Evolutionary conservation across 371 early-diverging fungal species (phyloP).

Genomic region (Coemansia sp.): DNA sequence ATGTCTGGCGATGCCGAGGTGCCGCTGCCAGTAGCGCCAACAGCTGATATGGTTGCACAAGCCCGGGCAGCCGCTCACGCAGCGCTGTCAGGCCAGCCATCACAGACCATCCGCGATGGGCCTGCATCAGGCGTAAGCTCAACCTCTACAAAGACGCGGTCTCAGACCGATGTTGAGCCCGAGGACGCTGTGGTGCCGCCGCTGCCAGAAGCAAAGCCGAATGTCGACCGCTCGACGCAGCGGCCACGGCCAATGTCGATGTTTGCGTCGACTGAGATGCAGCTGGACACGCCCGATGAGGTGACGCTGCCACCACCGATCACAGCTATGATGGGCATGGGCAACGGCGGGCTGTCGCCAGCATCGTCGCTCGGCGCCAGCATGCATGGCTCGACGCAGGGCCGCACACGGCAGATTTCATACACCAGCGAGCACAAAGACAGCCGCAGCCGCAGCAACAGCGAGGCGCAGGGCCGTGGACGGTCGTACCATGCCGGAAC

Average conservation of each 20-base stretch:
- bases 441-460: constrained; percentile 46
- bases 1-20: constrained; percentile 5
- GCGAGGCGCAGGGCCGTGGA: constrained; percentile 28
- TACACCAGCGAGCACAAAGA: constrained; percentile 18
- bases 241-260: constrained; percentile 56
- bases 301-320: constrained; percentile 38
- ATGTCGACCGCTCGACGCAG: constrained; percentile 1
- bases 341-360: constrained; percentile 38
- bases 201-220: constrained; percentile 27
- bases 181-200: constrained; percentile 27
- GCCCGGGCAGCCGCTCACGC: constrained; percentile 49
- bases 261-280: constrained; percentile 48
- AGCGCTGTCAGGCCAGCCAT: constrained; percentile 30
- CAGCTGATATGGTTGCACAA: constrained; percentile 37
- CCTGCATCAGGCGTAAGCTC: constrained; percentile 16
- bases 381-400: constrained; percentile 6
- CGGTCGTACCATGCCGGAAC: constrained; percentile 8
- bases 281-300: constrained; percentile 23
- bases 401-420: constrained; percentile 24
- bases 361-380: constrained; percentile 37
- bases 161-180: constrained; percentile 28
- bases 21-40: constrained; percentile 11
- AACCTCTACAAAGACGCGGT: constrained; percentile 12
- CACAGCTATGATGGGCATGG: constrained; percentile 38
- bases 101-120: neutral